phyloP scores from a whole-genome alignment of 495 filamentous ascomycete genomes.

The Wilcoxina mikolae region DNA sequence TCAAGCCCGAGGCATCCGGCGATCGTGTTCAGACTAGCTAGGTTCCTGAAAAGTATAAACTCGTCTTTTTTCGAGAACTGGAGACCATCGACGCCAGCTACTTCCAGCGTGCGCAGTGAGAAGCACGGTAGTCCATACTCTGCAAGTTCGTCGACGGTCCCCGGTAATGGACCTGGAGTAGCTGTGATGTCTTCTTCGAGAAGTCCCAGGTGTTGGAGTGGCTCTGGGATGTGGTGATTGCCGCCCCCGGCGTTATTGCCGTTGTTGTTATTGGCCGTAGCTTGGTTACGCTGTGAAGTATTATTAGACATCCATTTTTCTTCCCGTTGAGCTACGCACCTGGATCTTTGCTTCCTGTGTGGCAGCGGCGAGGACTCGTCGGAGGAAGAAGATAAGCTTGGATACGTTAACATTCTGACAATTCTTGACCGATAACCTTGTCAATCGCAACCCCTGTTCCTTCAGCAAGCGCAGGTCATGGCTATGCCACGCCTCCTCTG shows the following conservation, averaged over 20 bases:
- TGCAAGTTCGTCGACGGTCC: slow-evolving; percentile 19
- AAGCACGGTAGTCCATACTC: slow-evolving; percentile 22
- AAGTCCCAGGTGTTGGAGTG: background rate
- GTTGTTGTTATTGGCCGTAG: background rate
- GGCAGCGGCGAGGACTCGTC: slow-evolving; percentile 20
- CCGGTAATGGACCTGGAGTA: slow-evolving; percentile 20
- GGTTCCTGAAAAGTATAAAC: slow-evolving; percentile 11
- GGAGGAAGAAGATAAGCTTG: slow-evolving; percentile 21
- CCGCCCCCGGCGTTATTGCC: background rate
- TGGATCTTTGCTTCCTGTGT: background rate
- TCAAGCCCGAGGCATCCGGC: slow-evolving; percentile 24
- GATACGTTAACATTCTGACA: slow-evolving; percentile 19
- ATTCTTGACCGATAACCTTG: slow-evolving; percentile 19
- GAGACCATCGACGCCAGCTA: slow-evolving; percentile 20
- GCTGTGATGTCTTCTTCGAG: slow-evolving; percentile 22
- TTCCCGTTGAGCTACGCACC: background rate
- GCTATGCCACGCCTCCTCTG: background rate
- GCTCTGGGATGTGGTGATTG: background rate
- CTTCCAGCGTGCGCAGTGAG: slow-evolving; percentile 21
- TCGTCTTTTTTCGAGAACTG: slow-evolving; percentile 17
- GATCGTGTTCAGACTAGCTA: slow-evolving; percentile 18
- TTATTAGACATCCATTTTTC: background rate
- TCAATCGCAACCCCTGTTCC: slow-evolving; percentile 23
- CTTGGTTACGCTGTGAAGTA: background rate
- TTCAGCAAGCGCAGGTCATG: background rate